These are phyloP conservation scores for Trichoderma sp. DNA, from an alignment of 2,329 filamentous ascomycete species.

Conservation along the genomic window DNA sequence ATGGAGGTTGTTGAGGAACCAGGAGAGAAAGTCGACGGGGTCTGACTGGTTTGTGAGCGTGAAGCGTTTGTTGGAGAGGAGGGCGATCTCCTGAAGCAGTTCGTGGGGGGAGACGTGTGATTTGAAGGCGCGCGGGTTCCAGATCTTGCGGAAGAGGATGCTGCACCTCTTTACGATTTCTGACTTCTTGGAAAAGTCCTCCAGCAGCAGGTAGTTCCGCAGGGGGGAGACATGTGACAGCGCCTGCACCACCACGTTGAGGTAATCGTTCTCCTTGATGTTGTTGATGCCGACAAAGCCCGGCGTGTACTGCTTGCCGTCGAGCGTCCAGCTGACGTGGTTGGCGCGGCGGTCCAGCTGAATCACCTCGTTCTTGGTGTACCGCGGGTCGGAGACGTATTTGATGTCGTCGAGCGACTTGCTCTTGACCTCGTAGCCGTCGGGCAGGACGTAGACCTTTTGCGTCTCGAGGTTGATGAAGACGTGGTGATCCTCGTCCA, in stretches of 20 bases:
- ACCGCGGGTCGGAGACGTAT: slow-evolving; percentile 90
- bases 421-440: slow-evolving; percentile 95
- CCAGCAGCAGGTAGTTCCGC: slow-evolving; percentile 88
- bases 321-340: slow-evolving; percentile 69
- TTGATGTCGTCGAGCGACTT: slow-evolving; percentile 97
- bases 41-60: slow-evolving; percentile 89
- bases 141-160: slow-evolving; percentile 92
- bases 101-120: slow-evolving; percentile 97
- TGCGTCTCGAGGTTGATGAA: slow-evolving; percentile 97
- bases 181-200: slow-evolving; percentile 69
- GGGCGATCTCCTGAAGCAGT: slow-evolving; percentile 88
- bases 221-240: slow-evolving; percentile 87
- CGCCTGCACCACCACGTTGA: slow-evolving; percentile 92
- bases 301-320: slow-evolving; percentile 82
- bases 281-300: slow-evolving; percentile 99
- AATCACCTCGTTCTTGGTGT: slow-evolving; percentile 77
- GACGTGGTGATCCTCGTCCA: slow-evolving; percentile 94
- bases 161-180: slow-evolving; percentile 88
- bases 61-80: slow-evolving; percentile 90
- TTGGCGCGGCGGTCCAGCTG: slow-evolving; percentile 69
- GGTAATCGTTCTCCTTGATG: slow-evolving; percentile 98
- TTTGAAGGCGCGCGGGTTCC: slow-evolving; percentile 96
- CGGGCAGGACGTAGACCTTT: slow-evolving; percentile 87
- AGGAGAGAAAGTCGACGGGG: slow-evolving; percentile 92
- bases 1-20: slow-evolving; percentile 97